phyloP scores from a whole-genome alignment of 108 stramenopile genomes.

The Parmales sp. region DNA sequence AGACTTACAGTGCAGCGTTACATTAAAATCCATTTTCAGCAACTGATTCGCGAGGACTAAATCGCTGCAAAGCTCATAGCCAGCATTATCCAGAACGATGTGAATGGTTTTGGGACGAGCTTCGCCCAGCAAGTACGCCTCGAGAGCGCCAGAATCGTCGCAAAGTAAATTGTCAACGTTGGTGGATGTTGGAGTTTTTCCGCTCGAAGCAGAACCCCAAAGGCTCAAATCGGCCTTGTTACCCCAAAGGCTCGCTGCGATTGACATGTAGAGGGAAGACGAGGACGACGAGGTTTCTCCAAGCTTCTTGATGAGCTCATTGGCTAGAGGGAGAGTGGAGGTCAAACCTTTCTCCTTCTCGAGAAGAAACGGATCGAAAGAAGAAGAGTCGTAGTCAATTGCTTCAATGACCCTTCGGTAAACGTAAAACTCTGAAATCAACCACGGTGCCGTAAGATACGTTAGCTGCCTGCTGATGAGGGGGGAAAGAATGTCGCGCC shows the following conservation, averaged over 20 bases:
- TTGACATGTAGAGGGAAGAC: background rate
- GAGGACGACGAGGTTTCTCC: conserved; percentile 23
- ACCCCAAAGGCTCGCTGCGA: conserved; percentile 70
- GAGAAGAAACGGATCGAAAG: conserved; percentile 76
- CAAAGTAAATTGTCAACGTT: conserved; percentile 72
- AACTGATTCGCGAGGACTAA: conserved; percentile 79
- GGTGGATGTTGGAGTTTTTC: conserved; percentile 56
- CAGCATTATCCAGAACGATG: conserved; percentile 94
- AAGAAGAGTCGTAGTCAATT: conserved; percentile 50
- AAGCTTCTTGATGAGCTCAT: conserved; percentile 55
- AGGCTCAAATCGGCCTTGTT: conserved; percentile 91
- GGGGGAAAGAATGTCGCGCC: conserved; percentile 64
- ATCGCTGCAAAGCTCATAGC: conserved; percentile 89
- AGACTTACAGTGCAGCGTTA: conserved; percentile 82
- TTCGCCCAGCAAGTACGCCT: conserved; percentile 36
- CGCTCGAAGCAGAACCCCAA: conserved; percentile 68
- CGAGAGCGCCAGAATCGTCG: conserved; percentile 65
- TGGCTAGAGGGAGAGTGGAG: conserved; percentile 50
- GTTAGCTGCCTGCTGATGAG: conserved; percentile 53
- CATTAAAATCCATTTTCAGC: conserved; percentile 57
- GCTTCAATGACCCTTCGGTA: conserved; percentile 75
- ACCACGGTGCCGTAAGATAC: conserved; percentile 91
- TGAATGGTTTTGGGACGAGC: conserved; percentile 70
- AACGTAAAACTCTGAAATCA: conserved; percentile 89
- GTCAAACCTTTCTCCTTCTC: conserved; percentile 67